phyloP scores from a whole-genome alignment of 768 basidiomycete genomes.

The Trametes sanguinea region DNA sequence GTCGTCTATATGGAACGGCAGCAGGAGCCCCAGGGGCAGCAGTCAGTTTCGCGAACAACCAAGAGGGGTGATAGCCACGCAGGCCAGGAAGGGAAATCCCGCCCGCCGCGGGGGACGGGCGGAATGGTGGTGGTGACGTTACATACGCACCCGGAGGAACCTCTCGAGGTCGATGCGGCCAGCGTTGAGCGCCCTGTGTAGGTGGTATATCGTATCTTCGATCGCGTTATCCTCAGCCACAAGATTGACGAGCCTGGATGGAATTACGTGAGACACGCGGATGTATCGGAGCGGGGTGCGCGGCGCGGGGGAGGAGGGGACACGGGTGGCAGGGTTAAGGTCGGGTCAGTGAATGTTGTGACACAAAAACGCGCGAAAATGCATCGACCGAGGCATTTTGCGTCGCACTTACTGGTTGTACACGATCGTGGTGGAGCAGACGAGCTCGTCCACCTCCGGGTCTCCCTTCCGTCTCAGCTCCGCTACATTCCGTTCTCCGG shows the following conservation, averaged over 20 bases:
- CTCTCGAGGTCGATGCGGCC: slow-evolving; percentile 93
- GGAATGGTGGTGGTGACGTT: slow-evolving; percentile 5
- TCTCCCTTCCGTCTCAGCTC: slow-evolving; percentile 85
- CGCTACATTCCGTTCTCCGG: slow-evolving; percentile 70
- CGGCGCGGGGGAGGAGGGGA: not conserved
- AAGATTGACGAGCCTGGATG: slow-evolving; percentile 80
- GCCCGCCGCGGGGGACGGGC: slow-evolving; percentile 12
- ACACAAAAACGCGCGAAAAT: not conserved
- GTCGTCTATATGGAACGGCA: slow-evolving; percentile 54
- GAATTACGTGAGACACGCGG: not conserved
- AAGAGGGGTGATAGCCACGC: slow-evolving; percentile 20
- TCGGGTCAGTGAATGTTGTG: slow-evolving; percentile 17
- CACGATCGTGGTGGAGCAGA: slow-evolving; percentile 94
- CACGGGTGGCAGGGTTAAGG: not conserved
- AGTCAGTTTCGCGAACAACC: slow-evolving; percentile 6
- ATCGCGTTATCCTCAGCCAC: slow-evolving; percentile 99
- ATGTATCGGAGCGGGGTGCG: slow-evolving; percentile 9
- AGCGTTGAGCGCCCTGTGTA: slow-evolving; percentile 89
- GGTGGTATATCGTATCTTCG: slow-evolving; percentile 97
- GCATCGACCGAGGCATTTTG: not conserved
- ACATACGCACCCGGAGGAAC: slow-evolving; percentile 77
- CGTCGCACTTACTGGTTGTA: slow-evolving; percentile 77
- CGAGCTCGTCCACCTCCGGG: slow-evolving; percentile 93
- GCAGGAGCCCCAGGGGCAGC: slow-evolving; percentile 15
- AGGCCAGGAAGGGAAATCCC: slow-evolving; percentile 23